These are phyloP conservation scores for Eutrema heterophyllum DNA, from an alignment of 345 rosid species.

Conservation along the genomic window DNA sequence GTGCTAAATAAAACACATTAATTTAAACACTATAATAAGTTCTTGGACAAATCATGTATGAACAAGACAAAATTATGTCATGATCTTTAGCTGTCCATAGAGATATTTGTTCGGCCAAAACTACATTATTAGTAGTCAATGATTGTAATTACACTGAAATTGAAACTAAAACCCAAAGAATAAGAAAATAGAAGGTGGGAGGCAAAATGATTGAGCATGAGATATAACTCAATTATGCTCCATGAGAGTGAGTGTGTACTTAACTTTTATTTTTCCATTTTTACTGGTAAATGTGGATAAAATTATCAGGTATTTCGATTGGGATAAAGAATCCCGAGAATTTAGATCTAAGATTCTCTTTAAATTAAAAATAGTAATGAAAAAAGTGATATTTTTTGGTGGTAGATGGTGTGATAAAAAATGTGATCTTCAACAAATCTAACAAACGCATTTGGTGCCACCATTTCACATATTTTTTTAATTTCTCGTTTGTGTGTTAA, in stretches of 20 bases:
- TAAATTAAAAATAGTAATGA: not conserved
- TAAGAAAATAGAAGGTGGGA: slow-evolving; percentile 19
- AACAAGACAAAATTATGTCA: slow-evolving; percentile 24
- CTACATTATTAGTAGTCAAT: slow-evolving; percentile 29
- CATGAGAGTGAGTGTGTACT: slow-evolving; percentile 26
- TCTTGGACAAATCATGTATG: slow-evolving; percentile 14
- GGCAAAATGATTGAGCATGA: slow-evolving; percentile 40
- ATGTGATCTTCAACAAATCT: slow-evolving; percentile 21
- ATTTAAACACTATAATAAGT: not conserved
- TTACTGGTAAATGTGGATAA: not conserved
- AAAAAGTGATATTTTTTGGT: not conserved
- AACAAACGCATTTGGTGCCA: slow-evolving; percentile 15
- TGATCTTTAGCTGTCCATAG: slow-evolving; percentile 15
- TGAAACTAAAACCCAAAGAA: not conserved
- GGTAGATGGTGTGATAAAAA: slow-evolving; percentile 3
- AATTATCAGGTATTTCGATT: not conserved
- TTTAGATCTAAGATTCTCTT: not conserved
- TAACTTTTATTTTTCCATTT: slow-evolving; percentile 5
- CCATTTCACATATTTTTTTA: not conserved
- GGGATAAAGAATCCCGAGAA: not conserved
- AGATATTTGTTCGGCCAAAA: slow-evolving; percentile 5
- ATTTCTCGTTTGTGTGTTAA: not conserved
- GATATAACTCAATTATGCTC: slow-evolving; percentile 14
- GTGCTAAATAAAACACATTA: not conserved
- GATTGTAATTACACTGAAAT: slow-evolving; percentile 27